Conservation (phyloP, 2,329 filamentous ascomycete genomes). For the Dothideomycetes sp. region DNA sequence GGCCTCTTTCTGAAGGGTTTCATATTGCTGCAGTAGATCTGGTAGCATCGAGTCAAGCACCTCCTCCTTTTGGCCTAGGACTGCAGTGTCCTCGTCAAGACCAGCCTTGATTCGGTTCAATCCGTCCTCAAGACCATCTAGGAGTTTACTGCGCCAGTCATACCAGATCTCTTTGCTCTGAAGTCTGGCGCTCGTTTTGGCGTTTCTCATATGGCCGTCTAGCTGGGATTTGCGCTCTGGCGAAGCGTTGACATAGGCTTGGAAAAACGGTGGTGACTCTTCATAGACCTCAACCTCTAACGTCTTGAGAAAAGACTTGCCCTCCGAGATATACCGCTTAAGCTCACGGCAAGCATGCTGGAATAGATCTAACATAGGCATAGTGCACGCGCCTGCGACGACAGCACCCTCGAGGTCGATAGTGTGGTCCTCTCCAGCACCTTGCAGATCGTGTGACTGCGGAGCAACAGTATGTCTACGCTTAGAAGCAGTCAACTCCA, state of each 20-base stretch:
- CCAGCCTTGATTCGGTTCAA: slow-evolving; percentile 65
- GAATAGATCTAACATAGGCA: slow-evolving; percentile 89
- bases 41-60: slow-evolving; percentile 62
- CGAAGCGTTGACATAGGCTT: slow-evolving; percentile 78
- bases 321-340: slow-evolving; percentile 93
- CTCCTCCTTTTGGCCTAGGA: slow-evolving; percentile 58
- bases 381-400: slow-evolving; percentile 79
- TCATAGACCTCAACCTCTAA: slow-evolving; percentile 83
- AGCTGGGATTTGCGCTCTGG: slow-evolving; percentile 77
- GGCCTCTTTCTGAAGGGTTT: slow-evolving; percentile 54
- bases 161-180: slow-evolving; percentile 97
- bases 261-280: slow-evolving; percentile 85
- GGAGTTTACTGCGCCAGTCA: slow-evolving; percentile 87
- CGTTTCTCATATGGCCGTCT: slow-evolving; percentile 96
- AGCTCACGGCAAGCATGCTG: slow-evolving; percentile 91
- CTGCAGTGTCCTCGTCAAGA: slow-evolving; percentile 63
- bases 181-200: slow-evolving; percentile 84
- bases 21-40: slow-evolving; percentile 49
- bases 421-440: slow-evolving; percentile 19
- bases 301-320: slow-evolving; percentile 77
- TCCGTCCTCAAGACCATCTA: slow-evolving; percentile 71
- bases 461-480: slow-evolving; percentile 70
- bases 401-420: slow-evolving; percentile 62
- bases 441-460: slow-evolving; percentile 24
- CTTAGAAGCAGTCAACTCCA: slow-evolving; percentile 88